Base-by-base conservation (phyloP, 805 yeast genomes). In the Cyberlindnera mrakii region DNA sequence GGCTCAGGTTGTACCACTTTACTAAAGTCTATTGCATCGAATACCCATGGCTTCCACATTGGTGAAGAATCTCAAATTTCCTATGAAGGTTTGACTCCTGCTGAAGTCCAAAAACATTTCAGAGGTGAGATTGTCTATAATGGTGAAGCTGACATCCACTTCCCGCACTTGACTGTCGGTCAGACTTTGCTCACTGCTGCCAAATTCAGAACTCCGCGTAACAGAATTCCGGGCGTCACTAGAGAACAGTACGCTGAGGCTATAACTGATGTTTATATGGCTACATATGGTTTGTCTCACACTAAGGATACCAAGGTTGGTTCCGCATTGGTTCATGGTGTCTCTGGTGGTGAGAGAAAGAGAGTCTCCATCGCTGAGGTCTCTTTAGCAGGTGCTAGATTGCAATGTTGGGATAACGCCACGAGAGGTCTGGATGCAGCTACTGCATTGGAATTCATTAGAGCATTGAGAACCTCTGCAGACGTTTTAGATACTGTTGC, bases 301-400 rank as follows among this genome's bases (percentile, higher is more conserved):
- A 79, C 85, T 11, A 69, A 72, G 51, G 67, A 80, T 57, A 81
- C 87, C 27, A 70, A 77, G 44, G 86, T 81, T 38, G 87, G 88
- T 57, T 73, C 77, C 51, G 84, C 80, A 49, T 70, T 72, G 38
- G 76, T 80, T 27, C 71, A 85, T 59, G 88, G 88, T 63, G 78
- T 82, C 36, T 79, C 85, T 20, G 88, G 87, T 59, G 88, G 87
- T 66, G 85, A 81, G 63, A 67, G 87, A 53, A 81, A 81, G 62
- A 76, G 87, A 67, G 86, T 80, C 17, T 78, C 85, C n/a, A 78
- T 81, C 23, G 23, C 23, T 19, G 53, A 62, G 63, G 25, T 78
- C 58, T 55, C 11, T 9, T 23, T 23, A 23, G 27, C 11, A 10
- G 23, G 23, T 19, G 73, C 81, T 27, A 64, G 63, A 46, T 51